Evolutionary conservation across 1,284 basidiomycete species (phyloP).

Genomic region (Cystobasidium pallidum): DNA sequence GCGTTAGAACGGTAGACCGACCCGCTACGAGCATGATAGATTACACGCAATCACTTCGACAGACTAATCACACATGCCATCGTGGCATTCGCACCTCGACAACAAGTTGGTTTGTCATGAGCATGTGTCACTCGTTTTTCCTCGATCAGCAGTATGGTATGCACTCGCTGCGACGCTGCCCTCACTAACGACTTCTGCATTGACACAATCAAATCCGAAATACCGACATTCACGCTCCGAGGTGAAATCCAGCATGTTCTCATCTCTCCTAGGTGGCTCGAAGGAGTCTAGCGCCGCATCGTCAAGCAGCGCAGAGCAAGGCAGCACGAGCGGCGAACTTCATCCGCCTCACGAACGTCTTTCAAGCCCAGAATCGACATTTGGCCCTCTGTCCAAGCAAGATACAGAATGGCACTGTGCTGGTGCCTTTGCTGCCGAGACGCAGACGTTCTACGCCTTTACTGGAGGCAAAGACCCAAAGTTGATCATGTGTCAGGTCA

Average conservation of each 20-base stretch:
- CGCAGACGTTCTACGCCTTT: constrained; percentile 84
- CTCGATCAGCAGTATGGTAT: background rate
- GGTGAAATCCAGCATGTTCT: constrained; percentile 17
- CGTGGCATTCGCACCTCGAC: no score
- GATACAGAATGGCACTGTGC: constrained; percentile 80
- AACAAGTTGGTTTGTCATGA: constrained; percentile 1
- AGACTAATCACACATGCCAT: no score
- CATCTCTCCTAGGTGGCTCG: constrained; percentile 41
- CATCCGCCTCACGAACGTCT: constrained; percentile 36
- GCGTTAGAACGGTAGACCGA: no score
- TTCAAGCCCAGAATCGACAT: constrained; percentile 28
- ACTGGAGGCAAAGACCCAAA: constrained; percentile 72
- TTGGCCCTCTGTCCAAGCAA: constrained; percentile 64
- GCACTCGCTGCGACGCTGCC: background rate
- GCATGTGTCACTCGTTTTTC: constrained; percentile 4
- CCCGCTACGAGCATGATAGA: no score
- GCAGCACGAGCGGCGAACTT: constrained; percentile 29
- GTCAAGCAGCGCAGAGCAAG: constrained; percentile 13
- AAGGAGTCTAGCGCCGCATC: constrained; percentile 7
- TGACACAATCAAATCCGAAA: background rate
- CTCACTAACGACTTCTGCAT: background rate
- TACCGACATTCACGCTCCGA: background rate
- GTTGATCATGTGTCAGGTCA: constrained; percentile 84
- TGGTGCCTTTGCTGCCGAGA: constrained; percentile 86
- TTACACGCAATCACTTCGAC: no score